Percentiles rank a stretch among this genome's conserved stretches.
Evolutionary conservation across 306 rosid genomes (phyloP).

Genomic region (Quercus bicolor): DNA sequence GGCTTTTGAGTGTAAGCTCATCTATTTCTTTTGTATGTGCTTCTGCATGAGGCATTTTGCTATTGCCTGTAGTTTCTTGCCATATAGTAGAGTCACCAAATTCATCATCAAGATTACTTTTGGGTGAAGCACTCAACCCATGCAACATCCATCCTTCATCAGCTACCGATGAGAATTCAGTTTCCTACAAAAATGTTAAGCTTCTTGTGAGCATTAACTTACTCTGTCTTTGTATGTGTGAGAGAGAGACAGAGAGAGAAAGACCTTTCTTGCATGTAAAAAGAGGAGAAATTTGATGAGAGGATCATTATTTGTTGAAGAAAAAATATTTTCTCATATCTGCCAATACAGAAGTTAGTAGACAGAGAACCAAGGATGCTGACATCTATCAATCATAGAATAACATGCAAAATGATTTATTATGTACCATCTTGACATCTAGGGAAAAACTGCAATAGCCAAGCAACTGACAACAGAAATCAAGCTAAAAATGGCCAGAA

Average conservation of each 20-base stretch:
- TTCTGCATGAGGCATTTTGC: slow-evolving; percentile 19
- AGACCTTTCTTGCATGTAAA: background rate
- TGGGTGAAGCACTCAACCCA: slow-evolving; percentile 4
- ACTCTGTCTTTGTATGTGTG: background rate
- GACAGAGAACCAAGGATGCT: background rate
- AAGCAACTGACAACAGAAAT: background rate
- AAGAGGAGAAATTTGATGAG: background rate
- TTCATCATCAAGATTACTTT: slow-evolving; percentile 25
- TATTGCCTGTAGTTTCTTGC: slow-evolving; percentile 16
- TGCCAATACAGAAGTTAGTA: too few species aligned
- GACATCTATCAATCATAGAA: background rate
- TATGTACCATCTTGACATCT: background rate
- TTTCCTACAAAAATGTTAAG: slow-evolving; percentile 29
- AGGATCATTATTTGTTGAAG: too few species aligned
- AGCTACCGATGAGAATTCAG: slow-evolving; percentile 24
- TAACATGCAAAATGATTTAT: background rate
- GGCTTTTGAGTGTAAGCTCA: slow-evolving; percentile 29
- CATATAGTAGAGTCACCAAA: slow-evolving; percentile 19
- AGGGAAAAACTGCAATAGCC: too few species aligned
- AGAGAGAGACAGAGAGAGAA: background rate
- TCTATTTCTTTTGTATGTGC: slow-evolving; percentile 27
- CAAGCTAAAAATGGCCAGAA: background rate
- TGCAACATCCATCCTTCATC: slow-evolving; percentile 34
- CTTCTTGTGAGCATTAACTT: slow-evolving; percentile 1
- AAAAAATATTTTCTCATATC: too few species aligned